A percentile compares a stretch with the other conserved stretches of the same genome.
Evolutionary conservation across 345 rosid species (phyloP).

Genomic region (Aurinia saxatilis): DNA sequence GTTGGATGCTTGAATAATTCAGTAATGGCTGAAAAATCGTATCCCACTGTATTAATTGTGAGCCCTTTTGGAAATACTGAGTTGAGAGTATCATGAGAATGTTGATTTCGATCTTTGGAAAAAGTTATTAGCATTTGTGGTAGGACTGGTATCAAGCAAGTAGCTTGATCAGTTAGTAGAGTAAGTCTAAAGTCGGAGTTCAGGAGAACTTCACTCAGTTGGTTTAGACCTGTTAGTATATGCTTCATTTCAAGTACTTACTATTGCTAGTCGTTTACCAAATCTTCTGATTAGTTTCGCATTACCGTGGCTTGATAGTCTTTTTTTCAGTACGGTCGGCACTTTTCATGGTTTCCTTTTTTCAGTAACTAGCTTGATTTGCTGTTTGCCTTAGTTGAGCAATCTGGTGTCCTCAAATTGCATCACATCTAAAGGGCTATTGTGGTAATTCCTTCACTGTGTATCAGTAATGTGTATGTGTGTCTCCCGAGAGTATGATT

Average conservation of each 20-base stretch:
- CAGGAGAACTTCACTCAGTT: background rate
- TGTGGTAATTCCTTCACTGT: background rate
- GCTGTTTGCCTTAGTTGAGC: background rate
- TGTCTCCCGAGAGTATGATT: background rate
- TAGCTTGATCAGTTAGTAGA: background rate
- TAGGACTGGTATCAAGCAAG: background rate
- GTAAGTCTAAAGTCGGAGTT: background rate
- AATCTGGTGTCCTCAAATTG: background rate
- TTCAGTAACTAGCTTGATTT: background rate
- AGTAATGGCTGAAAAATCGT: background rate
- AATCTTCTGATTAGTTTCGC: background rate
- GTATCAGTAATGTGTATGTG: too few species aligned
- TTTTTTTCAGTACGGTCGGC: background rate
- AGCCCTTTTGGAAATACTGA: background rate
- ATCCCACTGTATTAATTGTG: background rate
- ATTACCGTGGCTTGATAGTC: background rate
- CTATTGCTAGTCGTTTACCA: background rate
- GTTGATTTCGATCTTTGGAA: background rate
- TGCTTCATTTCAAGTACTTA: background rate
- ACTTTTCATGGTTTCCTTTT: too few species aligned
- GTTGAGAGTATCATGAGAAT: background rate
- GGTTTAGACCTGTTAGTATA: background rate
- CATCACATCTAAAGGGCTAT: background rate
- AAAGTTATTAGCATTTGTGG: background rate
- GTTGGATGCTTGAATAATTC: background rate